Evolutionary conservation across 2,329 filamentous ascomycete genomes (phyloP), one percentile per base, ranked within the genome.

Genomic region (Coniochaeta prunicola): DNA sequence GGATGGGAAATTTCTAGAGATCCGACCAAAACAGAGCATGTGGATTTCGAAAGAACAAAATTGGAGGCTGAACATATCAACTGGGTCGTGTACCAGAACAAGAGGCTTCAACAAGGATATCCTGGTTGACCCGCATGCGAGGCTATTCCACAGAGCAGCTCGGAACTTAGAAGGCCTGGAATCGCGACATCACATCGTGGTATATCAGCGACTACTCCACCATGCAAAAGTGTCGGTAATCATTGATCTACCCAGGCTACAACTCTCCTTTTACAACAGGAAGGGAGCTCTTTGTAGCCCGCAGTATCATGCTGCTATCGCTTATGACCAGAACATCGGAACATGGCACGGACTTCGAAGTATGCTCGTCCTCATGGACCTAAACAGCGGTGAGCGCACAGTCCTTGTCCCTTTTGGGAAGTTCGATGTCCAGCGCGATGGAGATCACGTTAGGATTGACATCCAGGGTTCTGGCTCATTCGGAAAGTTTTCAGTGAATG

Each of bases 281-380:
- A 31, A 64, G 0, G 67, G 71, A 0, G 60, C 78, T 0, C 73
- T 89, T 0, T 60, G 76, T 13, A 85, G 75, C 21, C 68, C 54
- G 0, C 74, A 87, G 60, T 72, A 87, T 0, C 67, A 69, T 0
- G 73, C 78, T 0, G 75, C 80, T 40, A 72, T 90, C 1, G 82
- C 85, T 56, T 64, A 66, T 0, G 62, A 81, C 6, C 87, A 90
- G 64, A 79, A 87, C 55, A 70, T 77, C 0, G 86, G 85, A 0
- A 83, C 81, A 0, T 76, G 81, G 63, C 80, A 88, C 59, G 86
- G 86, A 0, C 71, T 88, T 1, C 60, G 70, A 2, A 86, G 80
- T 66, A 87, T 80, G 65, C 69, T 87, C 4, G 77, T 88, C 0
- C 67, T 87, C 13, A 73, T 77, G 0, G 77, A 80, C 21, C 57